A percentile compares a stretch with the other conserved stretches of the same genome.
Conservation (phyloP, 139 green algal species). For the Picochlorum sp. region DNA sequence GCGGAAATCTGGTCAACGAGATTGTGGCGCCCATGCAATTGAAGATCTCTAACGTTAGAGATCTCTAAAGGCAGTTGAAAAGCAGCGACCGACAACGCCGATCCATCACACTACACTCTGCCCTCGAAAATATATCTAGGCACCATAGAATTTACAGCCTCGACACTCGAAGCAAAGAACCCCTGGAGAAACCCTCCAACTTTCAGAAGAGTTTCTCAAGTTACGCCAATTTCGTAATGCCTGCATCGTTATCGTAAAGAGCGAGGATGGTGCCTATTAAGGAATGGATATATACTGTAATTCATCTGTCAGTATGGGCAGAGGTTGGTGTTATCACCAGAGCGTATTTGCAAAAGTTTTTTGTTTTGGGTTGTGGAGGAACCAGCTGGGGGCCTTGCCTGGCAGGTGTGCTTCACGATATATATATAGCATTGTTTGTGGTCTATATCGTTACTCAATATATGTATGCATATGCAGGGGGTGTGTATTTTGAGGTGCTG, state of each 20-base stretch:
- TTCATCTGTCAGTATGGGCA: constrained; percentile 36
- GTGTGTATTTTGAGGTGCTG: constrained; percentile 63
- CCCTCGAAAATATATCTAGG: no score
- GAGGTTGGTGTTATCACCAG: constrained; percentile 43
- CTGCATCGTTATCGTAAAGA: background rate
- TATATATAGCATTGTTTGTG: background rate
- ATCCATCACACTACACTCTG: no score
- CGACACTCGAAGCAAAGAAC: no score
- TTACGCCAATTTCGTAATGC: no score
- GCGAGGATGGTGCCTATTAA: background rate
- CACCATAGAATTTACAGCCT: no score
- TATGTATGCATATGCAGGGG: background rate
- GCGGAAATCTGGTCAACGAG: no score
- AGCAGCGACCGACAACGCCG: no score
- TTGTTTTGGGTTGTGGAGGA: constrained; percentile 34
- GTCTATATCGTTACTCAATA: background rate
- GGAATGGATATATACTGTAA: constrained; percentile 13
- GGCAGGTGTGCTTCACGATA: constrained; percentile 1
- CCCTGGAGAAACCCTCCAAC: no score
- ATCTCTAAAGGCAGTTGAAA: no score
- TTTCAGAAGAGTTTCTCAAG: no score
- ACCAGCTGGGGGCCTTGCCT: constrained; percentile 39
- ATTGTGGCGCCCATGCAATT: no score
- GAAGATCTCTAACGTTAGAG: no score
- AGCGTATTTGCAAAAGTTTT: constrained; percentile 34